Conservation (phyloP, 441 rosid species). For the Omphalea diandra region DNA sequence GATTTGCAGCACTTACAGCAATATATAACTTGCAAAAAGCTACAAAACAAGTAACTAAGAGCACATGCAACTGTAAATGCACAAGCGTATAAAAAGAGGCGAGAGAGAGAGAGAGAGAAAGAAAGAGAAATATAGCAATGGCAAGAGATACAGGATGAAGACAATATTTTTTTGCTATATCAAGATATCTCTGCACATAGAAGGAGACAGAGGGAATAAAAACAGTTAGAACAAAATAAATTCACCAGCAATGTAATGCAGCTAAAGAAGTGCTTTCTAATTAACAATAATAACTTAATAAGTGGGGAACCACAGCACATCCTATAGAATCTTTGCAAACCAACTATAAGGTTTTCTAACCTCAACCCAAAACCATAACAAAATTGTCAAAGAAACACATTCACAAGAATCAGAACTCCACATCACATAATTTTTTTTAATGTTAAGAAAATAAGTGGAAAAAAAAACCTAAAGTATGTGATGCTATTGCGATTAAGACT, state of each 20-base stretch:
- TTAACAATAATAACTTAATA: not conserved
- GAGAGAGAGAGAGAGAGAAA: not conserved
- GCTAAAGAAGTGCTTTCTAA: not conserved
- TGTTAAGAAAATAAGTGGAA: not conserved
- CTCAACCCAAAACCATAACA: not conserved
- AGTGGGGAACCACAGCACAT: not conserved
- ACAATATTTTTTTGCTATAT: slow-evolving; percentile 40
- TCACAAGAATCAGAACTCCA: too few species aligned
- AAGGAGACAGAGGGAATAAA: not conserved
- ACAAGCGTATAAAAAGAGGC: not conserved
- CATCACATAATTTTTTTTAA: not conserved
- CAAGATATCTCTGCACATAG: slow-evolving; percentile 44
- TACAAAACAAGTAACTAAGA: not conserved
- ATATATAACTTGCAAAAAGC: too few species aligned
- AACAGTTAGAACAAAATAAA: not conserved
- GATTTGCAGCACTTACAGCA: not conserved
- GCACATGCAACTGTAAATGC: not conserved
- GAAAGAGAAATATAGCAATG: slow-evolving; percentile 44
- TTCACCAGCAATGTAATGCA: not conserved
- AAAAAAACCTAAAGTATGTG: not conserved
- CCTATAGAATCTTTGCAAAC: not conserved
- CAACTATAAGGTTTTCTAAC: not conserved
- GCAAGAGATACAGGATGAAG: slow-evolving; percentile 58
- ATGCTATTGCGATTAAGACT: not conserved
- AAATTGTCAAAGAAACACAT: not conserved